Conservation (phyloP, 1,284 basidiomycete species). For the Papiliotrema terrestris region DNA sequence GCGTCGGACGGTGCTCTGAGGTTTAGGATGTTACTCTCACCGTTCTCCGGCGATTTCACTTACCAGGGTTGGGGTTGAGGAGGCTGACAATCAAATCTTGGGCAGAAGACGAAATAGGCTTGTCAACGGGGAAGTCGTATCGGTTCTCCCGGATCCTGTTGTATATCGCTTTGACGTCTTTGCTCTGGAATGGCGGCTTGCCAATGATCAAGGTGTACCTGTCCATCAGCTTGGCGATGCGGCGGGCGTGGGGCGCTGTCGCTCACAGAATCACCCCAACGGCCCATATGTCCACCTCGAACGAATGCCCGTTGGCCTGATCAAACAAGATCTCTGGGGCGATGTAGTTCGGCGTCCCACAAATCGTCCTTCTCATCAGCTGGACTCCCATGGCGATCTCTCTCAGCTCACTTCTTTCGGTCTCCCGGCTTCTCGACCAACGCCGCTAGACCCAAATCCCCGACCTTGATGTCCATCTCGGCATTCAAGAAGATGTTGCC, state of each 20-base stretch:
- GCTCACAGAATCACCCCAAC: slow-evolving; percentile 83
- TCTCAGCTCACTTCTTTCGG: slow-evolving; percentile 70
- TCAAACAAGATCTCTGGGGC: slow-evolving; percentile 97
- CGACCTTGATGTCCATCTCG: slow-evolving; percentile 93
- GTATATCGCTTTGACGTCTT: slow-evolving; percentile 93
- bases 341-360: slow-evolving; percentile 98
- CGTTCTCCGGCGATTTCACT: slow-evolving; percentile 4
- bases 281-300: slow-evolving; percentile 98
- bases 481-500: slow-evolving; percentile 92
- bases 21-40: background rate
- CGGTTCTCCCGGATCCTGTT: slow-evolving; percentile 92
- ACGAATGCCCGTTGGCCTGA: slow-evolving; percentile 91
- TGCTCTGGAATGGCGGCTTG: slow-evolving; percentile 94
- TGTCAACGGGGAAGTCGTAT: slow-evolving; percentile 84
- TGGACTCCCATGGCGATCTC: too few relatives aligned
- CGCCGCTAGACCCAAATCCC: slow-evolving; percentile 95
- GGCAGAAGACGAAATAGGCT: slow-evolving; percentile 66
- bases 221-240: background rate
- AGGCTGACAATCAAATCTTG: slow-evolving; percentile 79
- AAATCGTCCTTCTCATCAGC: slow-evolving; percentile 65
- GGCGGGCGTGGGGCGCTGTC: background rate
- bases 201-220: slow-evolving; percentile 88
- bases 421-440: slow-evolving; percentile 95
- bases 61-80: slow-evolving; percentile 72
- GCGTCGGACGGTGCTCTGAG: slow-evolving; percentile 65